phyloP scores from a whole-genome alignment of 495 filamentous ascomycete species.

The Zalerion maritima region DNA sequence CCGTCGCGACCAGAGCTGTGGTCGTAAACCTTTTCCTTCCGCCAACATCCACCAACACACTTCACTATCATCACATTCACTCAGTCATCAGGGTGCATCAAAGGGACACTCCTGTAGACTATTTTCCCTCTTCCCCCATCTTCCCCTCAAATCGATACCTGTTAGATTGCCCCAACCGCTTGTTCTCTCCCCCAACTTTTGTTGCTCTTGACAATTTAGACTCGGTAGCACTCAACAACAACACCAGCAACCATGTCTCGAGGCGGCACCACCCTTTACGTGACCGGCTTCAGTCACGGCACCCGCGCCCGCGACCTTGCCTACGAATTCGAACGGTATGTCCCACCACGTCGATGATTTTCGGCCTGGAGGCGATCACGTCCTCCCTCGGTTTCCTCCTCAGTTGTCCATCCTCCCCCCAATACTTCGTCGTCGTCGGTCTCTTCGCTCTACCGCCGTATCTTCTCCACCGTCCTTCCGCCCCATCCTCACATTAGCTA shows the following conservation, averaged over 20 bases:
- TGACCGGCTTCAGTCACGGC: conserved; percentile 92
- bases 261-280: conserved; percentile 88
- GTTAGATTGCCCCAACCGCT: conserved; percentile 9
- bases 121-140: too few species aligned
- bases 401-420: conserved; percentile 21
- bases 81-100: too few species aligned
- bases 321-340: conserved; percentile 98
- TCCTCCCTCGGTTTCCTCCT: conserved; percentile 26
- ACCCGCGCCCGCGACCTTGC: conserved; percentile 98
- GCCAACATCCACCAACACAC: too few species aligned
- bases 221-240: conserved; percentile 6
- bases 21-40: too few species aligned
- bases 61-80: too few species aligned
- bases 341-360: conserved; percentile 27
- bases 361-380: conserved; percentile 17
- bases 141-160: too few species aligned
- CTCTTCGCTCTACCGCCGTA: conserved; percentile 16
- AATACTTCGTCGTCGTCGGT: conserved; percentile 13
- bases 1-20: too few species aligned
- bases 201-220: conserved; percentile 1
- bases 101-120: too few species aligned
- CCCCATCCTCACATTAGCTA: conserved; percentile 18
- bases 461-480: conserved; percentile 19
- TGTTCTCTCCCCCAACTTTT: conserved; percentile 3
- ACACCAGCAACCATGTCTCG: conserved; percentile 61